Conservation (phyloP, 148 eudicot genomes). For the Arbutus unedo region DNA sequence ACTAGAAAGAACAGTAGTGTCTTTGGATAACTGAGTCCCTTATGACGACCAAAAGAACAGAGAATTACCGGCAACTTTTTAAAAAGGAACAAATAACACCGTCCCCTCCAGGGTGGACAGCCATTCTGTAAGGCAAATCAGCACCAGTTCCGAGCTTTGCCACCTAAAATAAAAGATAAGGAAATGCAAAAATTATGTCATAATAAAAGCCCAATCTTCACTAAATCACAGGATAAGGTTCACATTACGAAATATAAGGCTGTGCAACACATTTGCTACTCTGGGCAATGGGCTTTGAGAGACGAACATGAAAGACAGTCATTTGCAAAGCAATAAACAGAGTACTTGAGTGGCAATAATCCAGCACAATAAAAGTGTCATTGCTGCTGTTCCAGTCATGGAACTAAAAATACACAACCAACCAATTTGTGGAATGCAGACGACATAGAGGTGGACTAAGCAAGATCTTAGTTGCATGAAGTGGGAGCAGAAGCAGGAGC, state of each 20-base stretch:
- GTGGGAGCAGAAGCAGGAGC: no score
- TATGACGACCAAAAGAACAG: not conserved
- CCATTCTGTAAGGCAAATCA: conserved; percentile 90
- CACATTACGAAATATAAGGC: not conserved
- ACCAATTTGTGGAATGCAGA: not conserved
- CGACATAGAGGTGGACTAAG: not conserved
- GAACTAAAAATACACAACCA: not conserved
- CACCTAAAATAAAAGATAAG: conserved; percentile 39
- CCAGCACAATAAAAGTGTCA: not conserved
- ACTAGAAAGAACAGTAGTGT: not conserved
- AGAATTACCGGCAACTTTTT: conserved; percentile 59
- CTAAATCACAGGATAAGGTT: not conserved
- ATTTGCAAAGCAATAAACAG: not conserved
- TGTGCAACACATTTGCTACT: not conserved
- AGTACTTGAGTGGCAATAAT: not conserved
- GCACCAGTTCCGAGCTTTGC: conserved; percentile 51
- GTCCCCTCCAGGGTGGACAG: conserved; percentile 87
- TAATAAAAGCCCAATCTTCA: not conserved
- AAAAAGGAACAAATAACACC: conserved; percentile 74
- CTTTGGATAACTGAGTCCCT: not conserved
- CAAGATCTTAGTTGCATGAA: not conserved
- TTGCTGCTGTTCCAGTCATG: not conserved
- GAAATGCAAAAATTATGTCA: conserved; percentile 2
- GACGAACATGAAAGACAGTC: not conserved
- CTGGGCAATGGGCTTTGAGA: not conserved